These are phyloP conservation scores for Leishmania guyanensis DNA, from an alignment of 208 protist species.

Conservation along the genomic window DNA sequence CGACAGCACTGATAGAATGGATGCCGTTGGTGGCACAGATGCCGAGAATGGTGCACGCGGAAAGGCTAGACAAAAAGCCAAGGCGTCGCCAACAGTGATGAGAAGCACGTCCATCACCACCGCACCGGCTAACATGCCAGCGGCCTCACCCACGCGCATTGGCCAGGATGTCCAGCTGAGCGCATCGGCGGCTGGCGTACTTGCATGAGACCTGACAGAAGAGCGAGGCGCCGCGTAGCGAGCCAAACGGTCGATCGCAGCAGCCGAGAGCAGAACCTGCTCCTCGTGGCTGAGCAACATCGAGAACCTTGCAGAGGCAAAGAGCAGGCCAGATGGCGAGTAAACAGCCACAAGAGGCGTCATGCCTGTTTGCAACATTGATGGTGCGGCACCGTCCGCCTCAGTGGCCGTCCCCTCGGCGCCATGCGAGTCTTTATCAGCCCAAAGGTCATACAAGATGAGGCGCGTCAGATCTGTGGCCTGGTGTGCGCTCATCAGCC, in stretches of 20 bases:
- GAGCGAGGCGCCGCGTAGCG: constrained; percentile 6
- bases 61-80: constrained; percentile 51
- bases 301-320: constrained; percentile 46
- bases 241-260: constrained; percentile 52
- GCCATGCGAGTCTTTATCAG: not conserved
- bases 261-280: constrained; percentile 43
- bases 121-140: not conserved
- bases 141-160: constrained; percentile 11
- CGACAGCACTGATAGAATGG: constrained; percentile 13
- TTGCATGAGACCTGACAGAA: not conserved
- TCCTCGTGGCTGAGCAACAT: constrained; percentile 35
- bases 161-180: constrained; percentile 26
- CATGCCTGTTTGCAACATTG: not conserved
- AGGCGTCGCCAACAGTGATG: constrained; percentile 51
- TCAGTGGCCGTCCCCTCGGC: not conserved
- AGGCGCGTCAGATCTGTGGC: constrained; percentile 8
- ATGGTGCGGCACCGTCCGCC: not conserved
- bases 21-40: not conserved
- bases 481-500: not conserved
- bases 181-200: constrained; percentile 5
- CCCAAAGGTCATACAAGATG: constrained; percentile 22
- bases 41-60: constrained; percentile 1
- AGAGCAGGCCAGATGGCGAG: constrained; percentile 62
- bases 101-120: constrained; percentile 46
- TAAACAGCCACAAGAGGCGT: constrained; percentile 47